Evolutionary conservation across 1,284 basidiomycete genomes (phyloP).

Genomic region (Leccinum cinnamomeum): DNA sequence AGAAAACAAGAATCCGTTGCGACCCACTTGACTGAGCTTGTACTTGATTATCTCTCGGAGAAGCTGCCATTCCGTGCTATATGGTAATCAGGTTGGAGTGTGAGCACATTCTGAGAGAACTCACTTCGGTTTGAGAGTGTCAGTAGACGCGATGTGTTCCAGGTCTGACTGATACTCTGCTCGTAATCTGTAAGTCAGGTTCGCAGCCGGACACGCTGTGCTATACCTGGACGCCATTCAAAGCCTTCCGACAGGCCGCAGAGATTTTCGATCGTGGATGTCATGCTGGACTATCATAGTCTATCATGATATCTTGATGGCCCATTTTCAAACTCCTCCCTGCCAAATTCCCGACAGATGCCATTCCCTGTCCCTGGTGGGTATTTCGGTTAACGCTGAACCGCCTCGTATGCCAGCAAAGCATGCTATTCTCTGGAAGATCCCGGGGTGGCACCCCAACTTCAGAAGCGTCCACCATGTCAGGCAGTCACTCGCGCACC

Average conservation of each 20-base stretch:
- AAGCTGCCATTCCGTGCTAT: conserved; percentile 72
- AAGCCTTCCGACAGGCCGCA: conserved; percentile 32
- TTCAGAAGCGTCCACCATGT: conserved; percentile 18
- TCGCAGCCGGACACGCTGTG: conserved; percentile 1
- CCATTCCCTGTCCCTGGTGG: not conserved
- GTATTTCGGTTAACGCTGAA: not conserved
- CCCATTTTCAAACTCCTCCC: not conserved
- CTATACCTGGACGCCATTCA: conserved; percentile 49
- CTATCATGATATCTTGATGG: not conserved
- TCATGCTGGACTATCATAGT: conserved; percentile 16
- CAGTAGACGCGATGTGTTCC: conserved; percentile 66
- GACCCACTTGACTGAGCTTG: conserved; percentile 61
- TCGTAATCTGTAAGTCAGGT: conserved; percentile 12
- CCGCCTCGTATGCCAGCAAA: not conserved
- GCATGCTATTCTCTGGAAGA: not conserved
- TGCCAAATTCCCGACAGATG: too few species aligned
- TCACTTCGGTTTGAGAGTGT: conserved; percentile 64
- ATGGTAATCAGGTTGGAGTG: conserved; percentile 14
- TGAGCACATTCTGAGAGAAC: conserved; percentile 14
- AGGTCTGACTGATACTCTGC: conserved; percentile 65
- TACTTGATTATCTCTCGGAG: conserved; percentile 72
- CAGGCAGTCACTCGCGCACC: conserved; percentile 7
- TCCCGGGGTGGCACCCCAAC: not conserved
- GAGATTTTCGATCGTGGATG: conserved; percentile 15
- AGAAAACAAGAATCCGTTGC: conserved; percentile 2